phyloP scores from a whole-genome alignment of 805 yeast genomes.

The Yamadazyma scolyti region DNA sequence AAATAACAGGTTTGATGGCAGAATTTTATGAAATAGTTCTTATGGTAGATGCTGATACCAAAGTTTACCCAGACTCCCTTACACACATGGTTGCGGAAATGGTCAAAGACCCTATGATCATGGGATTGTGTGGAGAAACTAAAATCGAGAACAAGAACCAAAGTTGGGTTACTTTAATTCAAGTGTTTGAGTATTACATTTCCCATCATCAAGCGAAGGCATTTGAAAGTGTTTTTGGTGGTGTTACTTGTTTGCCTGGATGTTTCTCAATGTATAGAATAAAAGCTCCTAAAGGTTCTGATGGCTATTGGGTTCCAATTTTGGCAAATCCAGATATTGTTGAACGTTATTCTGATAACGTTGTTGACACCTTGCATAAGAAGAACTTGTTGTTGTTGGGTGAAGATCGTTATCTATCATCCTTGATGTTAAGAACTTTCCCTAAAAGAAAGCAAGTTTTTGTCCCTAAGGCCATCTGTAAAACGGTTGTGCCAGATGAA shows the following conservation, averaged over 20 bases:
- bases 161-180: slow-evolving; percentile 90
- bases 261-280: slow-evolving; percentile 91
- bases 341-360: slow-evolving; percentile 85
- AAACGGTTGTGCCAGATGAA: slow-evolving; percentile 82
- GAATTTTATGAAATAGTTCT: slow-evolving; percentile 75
- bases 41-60: slow-evolving; percentile 95
- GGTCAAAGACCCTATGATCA: slow-evolving; percentile 79
- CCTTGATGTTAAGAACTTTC: slow-evolving; percentile 83
- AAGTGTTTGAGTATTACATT: slow-evolving; percentile 88
- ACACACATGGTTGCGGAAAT: slow-evolving; percentile 89
- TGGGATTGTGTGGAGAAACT: slow-evolving; percentile 96
- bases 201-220: slow-evolving; percentile 95
- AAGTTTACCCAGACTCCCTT: slow-evolving; percentile 79
- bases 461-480: slow-evolving; percentile 88
- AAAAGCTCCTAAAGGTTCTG: slow-evolving; percentile 76
- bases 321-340: slow-evolving; percentile 91
- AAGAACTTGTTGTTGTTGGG: slow-evolving; percentile 84
- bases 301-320: slow-evolving; percentile 85
- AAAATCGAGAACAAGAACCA: slow-evolving; percentile 79
- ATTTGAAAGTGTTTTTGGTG: slow-evolving; percentile 90
- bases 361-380: slow-evolving; percentile 75
- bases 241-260: slow-evolving; percentile 94
- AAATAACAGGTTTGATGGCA: slow-evolving; percentile 80
- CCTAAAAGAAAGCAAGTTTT: slow-evolving; percentile 86
- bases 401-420: slow-evolving; percentile 83